These are phyloP conservation scores for Dactylellina leptospora DNA, from an alignment of 2,329 filamentous ascomycete genomes.

Conservation along the genomic window DNA sequence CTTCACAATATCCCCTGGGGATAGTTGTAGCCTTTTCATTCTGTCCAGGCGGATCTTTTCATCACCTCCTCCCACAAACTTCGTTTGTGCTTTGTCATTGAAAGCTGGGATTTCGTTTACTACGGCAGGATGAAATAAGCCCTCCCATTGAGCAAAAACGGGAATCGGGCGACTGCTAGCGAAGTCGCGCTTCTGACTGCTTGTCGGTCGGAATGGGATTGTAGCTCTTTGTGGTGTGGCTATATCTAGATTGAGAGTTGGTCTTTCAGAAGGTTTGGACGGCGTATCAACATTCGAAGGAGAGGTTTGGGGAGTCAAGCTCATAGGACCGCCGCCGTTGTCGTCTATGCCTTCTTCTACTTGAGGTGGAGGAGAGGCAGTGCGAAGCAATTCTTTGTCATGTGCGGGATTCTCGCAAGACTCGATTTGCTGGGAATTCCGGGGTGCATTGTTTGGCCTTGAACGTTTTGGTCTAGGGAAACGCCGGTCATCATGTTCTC, in stretches of 20 bases:
- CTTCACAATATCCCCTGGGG: slow-evolving; percentile 11
- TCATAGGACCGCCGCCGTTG: slow-evolving; percentile 24
- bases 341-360: background rate
- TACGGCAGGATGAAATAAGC: slow-evolving; percentile 10
- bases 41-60: slow-evolving; percentile 13
- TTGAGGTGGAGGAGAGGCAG: no score
- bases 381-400: no score
- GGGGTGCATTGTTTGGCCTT: background rate
- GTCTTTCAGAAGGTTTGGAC: background rate
- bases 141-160: slow-evolving; percentile 24
- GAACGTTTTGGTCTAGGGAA: slow-evolving; percentile 9
- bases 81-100: slow-evolving; percentile 14
- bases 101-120: slow-evolving; percentile 15
- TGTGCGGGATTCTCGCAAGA: background rate
- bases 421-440: background rate
- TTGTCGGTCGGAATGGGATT: slow-evolving; percentile 20
- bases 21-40: slow-evolving; percentile 30
- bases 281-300: background rate
- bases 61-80: slow-evolving; percentile 20
- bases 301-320: background rate
- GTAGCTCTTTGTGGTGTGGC: slow-evolving; percentile 12
- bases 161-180: background rate
- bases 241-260: background rate
- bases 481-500: background rate
- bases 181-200: slow-evolving; percentile 11